Base-by-base conservation (phyloP, 2,329 filamentous ascomycete genomes). In the Colletotrichum brevisporum region DNA sequence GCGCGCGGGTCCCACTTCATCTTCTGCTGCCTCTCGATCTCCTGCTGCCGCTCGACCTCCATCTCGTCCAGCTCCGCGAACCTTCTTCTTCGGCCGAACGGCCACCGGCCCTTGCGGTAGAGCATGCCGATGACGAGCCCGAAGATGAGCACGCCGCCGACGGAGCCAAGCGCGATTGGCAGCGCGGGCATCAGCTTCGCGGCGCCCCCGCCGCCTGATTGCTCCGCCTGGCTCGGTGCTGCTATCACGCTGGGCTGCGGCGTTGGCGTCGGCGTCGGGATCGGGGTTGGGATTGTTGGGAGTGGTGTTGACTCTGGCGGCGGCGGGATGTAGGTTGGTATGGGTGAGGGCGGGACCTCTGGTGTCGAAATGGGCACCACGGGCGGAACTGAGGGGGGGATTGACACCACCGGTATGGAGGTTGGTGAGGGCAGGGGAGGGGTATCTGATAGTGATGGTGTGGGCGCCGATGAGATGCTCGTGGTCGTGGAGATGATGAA, bases 101-200 rank as follows among this genome's bases (percentile, higher is more conserved):
- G 70, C 55, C 71, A 69, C 48, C 26, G 18, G 43, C 57, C 31
- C 54, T 71, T 72, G 18, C 65, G 47, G 58, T 72, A 71, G 9
- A 71, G 61, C 48, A 63, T 45, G 24, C 71, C 71, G 24, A 64
- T 18, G 9, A 69, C 16, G 18, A 69, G 56, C 9, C 68, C 71
- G 15, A 72, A 50, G 41, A 71, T 57, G n/a, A 71, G 24, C 4
- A 72, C 64, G 43, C 71, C 71, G 13, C 69, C 71, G 3, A 62
- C 69, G 18, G 69, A 60, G 18, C 71, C 71, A 2, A 72, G 57
- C 6, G 71, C 48, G 54, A 72, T 72, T 2, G 71, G 69, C 57
- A 72, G 69, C 39, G 71, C 71, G 15, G 71, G 71, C 71, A 72
- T 72, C 27, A 72, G 56, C 15, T 57, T 58, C 12, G 68, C 58